Evolutionary conservation across 2,329 filamentous ascomycete genomes (phyloP), one percentile per base, ranked within the genome.

Genomic region (Xylariales sp.): DNA sequence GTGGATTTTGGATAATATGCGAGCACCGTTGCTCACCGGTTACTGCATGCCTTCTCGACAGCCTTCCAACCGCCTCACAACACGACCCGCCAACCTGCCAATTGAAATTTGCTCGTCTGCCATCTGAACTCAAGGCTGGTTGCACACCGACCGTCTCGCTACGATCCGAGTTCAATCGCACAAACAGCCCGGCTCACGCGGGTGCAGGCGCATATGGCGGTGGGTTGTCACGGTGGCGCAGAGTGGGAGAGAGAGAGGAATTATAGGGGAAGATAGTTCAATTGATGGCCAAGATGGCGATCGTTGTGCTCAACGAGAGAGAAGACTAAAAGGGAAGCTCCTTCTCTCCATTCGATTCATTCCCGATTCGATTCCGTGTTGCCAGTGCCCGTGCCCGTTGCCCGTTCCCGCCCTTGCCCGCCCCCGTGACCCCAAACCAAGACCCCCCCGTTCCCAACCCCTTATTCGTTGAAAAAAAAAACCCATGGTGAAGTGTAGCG

Each of bases 281-380:
- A 68, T 70, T 70, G 56, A 66, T 30, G 59, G 62, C 52, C 61
- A 68, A 54, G 65, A 66, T 68, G 23, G 23, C 23, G 23, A 23
- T 23, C 23, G 23, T 23, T 23, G 23, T 23, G 23, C 23, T 23
- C 23, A 23, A 23, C 23, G 23, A 23, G 23, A 23, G 23, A 23
- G 23, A 23, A 23, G 23, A 23, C 23, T 23, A 23, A 68, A 57
- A 70, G 41, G 61, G 65, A 68, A 43, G 30, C 45, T n/a, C 49
- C 45, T 67, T 54, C 41, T 36, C 6, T 45, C 34, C 43, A 43
- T 39, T 39, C n/a, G 10, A 49, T 16, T 30, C 18, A 39, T 30
- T 53, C 43, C n/a, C 49, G 63, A 12, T 53, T 45, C 34, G 36
- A 55, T 9, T 30, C 66, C 50, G 3, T 18, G n/a, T 39, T 10